phyloP scores from a whole-genome alignment of 1,284 basidiomycete species.

The Cutaneotrichosporon sp. region DNA sequence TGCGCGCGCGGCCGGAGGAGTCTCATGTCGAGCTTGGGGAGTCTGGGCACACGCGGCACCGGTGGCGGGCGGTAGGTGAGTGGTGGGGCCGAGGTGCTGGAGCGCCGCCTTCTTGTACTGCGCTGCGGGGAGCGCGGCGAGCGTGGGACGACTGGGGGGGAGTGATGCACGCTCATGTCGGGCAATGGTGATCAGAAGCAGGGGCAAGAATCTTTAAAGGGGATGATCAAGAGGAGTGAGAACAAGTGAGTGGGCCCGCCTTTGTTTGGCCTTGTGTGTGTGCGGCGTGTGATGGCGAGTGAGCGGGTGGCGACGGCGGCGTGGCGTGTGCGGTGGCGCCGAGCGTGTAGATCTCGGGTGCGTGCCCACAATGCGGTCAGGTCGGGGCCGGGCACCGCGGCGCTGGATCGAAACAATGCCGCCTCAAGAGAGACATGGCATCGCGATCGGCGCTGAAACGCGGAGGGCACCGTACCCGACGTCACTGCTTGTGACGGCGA shows the following conservation, averaged over 20 bases:
- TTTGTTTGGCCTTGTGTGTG: too few relatives aligned
- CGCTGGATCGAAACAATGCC: neutral
- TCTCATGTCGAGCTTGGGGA: too few relatives aligned
- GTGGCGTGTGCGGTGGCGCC: too few relatives aligned
- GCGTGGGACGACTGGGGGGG: neutral
- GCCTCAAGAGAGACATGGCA: too few relatives aligned
- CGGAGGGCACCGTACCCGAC: too few relatives aligned
- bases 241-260: too few relatives aligned
- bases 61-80: neutral
- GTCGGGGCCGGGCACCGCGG: neutral
- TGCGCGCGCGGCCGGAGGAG: neutral
- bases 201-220: neutral
- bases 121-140: neutral
- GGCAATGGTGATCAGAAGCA: neutral
- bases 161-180: neutral
- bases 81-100: neutral
- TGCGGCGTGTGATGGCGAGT: too few relatives aligned
- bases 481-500: too few relatives aligned
- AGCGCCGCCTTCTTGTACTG: constrained; percentile 6
- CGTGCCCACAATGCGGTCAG: neutral
- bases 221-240: neutral
- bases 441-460: neutral
- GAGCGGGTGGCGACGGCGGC: too few relatives aligned
- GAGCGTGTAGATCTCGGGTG: neutral
- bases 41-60: neutral